Percentiles rank a stretch among this genome's conserved stretches.
phyloP scores from a whole-genome alignment of 1,284 basidiomycete genomes.

The Phellopilus nigrolimitatus region DNA sequence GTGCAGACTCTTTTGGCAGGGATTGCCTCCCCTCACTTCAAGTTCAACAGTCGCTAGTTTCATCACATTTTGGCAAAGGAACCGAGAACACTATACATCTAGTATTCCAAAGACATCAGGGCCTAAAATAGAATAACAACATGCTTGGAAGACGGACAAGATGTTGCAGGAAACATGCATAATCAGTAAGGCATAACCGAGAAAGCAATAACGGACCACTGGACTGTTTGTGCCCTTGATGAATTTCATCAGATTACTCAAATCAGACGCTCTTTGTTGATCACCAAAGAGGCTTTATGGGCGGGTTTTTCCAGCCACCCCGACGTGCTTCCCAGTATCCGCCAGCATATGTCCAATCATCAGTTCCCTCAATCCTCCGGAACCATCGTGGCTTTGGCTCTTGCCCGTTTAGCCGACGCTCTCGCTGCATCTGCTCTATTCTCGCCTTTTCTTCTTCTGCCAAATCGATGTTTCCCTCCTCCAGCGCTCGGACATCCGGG shows the following conservation, averaged over 20 bases:
- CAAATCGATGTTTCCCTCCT: conserved; percentile 71
- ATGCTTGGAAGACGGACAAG: not conserved
- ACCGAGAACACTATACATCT: not conserved
- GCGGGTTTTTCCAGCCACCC: conserved; percentile 52
- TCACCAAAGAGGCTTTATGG: conserved; percentile 61
- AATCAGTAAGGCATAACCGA: conserved; percentile 1
- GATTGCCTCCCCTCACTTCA: too few species aligned
- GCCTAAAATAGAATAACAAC: not conserved
- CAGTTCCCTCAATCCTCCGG: conserved; percentile 51
- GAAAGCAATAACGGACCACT: not conserved
- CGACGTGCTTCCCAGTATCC: conserved; percentile 80
- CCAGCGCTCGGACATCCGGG: conserved; percentile 83
- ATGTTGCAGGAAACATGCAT: not conserved
- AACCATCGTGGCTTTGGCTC: conserved; percentile 70
- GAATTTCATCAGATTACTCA: too few species aligned
- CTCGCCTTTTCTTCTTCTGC: conserved; percentile 76
- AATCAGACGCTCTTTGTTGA: too few species aligned
- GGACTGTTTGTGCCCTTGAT: too few species aligned
- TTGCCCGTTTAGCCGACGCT: conserved; percentile 51
- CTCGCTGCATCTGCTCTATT: conserved; percentile 73
- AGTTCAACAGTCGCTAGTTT: too few species aligned
- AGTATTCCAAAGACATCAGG: not conserved
- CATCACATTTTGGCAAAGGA: not conserved
- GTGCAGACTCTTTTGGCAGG: too few species aligned
- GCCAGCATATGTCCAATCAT: conserved; percentile 70